phyloP scores from a whole-genome alignment of 1,139 yeast genomes.

The Taiozyma onychis region DNA sequence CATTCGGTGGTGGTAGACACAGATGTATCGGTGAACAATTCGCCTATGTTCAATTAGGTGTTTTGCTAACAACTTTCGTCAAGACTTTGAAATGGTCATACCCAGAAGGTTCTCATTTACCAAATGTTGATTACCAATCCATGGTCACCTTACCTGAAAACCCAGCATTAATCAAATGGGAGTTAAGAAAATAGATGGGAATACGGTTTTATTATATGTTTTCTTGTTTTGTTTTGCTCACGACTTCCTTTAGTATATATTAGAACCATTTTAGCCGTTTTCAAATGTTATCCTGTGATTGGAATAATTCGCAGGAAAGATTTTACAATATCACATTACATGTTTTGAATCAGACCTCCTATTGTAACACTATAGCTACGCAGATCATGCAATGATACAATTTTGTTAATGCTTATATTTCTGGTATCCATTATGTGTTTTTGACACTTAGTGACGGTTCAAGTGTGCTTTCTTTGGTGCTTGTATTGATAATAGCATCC shows the following conservation, averaged over 20 bases:
- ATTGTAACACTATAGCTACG: too few species aligned
- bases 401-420: not conserved
- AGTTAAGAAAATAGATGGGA: conserved; percentile 38
- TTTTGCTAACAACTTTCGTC: conserved; percentile 70
- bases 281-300: too few species aligned
- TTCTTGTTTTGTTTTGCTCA: too few species aligned
- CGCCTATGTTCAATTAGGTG: conserved; percentile 91
- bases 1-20: conserved; percentile 99
- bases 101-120: conserved; percentile 51
- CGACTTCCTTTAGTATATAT: too few species aligned
- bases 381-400: not conserved
- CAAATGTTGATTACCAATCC: conserved; percentile 77
- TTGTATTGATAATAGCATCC: not conserved
- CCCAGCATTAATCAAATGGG: conserved; percentile 80
- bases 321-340: too few species aligned
- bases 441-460: conserved; percentile 2
- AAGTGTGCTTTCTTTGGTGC: conserved; percentile 1
- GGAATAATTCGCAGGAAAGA: too few species aligned
- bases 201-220: too few species aligned
- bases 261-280: too few species aligned
- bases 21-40: conserved; percentile 99
- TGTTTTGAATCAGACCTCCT: too few species aligned
- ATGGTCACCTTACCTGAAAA: conserved; percentile 89
- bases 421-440: not conserved
- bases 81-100: conserved; percentile 76